A percentile compares a stretch with the other conserved stretches of the same genome.
Conservation (phyloP, 805 yeast species). For the Lachancea sp. region DNA sequence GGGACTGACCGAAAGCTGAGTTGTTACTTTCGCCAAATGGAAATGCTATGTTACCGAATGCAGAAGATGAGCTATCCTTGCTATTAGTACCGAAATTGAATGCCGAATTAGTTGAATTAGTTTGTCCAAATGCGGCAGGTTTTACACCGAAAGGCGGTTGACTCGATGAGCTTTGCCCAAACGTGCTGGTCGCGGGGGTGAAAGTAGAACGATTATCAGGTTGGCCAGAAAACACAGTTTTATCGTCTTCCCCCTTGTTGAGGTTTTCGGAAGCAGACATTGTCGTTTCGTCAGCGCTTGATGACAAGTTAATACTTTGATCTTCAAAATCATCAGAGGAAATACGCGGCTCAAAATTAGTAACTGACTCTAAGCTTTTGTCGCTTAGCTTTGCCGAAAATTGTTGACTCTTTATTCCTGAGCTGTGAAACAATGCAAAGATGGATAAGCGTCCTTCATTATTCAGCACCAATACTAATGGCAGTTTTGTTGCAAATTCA, state of each 20-base stretch:
- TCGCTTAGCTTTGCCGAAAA: conserved; percentile 20
- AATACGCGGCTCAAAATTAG: neutral
- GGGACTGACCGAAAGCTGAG: neutral
- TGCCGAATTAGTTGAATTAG: neutral
- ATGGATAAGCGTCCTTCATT: conserved; percentile 54
- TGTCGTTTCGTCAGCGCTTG: no score
- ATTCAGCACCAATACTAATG: conserved; percentile 56
- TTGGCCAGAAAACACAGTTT: neutral
- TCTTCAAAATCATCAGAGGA: neutral
- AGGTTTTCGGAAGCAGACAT: neutral
- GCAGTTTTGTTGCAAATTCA: conserved; percentile 55
- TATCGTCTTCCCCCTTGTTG: neutral
- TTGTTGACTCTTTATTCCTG: conserved; percentile 39
- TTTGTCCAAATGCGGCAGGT: conserved; percentile 11
- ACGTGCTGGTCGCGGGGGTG: neutral
- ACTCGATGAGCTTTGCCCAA: conserved; percentile 17
- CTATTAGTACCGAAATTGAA: neutral
- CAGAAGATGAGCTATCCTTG: neutral
- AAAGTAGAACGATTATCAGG: neutral
- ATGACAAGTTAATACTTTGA: neutral
- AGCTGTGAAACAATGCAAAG: conserved; percentile 59
- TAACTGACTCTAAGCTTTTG: neutral
- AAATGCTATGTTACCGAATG: neutral
- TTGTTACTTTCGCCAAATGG: neutral
- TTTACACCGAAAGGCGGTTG: conserved; percentile 13